Base-by-base conservation (phyloP, 208 protist species). In the Acanthamoeba divionensis region DNA sequence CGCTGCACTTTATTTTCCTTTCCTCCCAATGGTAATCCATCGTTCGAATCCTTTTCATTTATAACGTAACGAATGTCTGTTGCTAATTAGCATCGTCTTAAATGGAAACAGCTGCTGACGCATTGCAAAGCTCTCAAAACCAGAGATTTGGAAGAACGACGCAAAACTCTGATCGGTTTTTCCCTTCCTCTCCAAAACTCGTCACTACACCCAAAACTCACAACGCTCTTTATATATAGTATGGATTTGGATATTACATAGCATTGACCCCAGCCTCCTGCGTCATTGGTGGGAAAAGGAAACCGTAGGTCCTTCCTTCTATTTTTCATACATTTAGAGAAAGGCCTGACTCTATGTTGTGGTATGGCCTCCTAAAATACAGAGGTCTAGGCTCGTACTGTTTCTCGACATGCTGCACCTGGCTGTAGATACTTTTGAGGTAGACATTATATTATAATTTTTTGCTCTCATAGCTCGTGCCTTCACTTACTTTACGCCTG, bases 191-290 rank as follows among this genome's bases (percentile, higher is more conserved):
- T n/a, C n/a, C n/a, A n/a, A n/a, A n/a, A n/a, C n/a, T n/a, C n/a
- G n/a, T n/a, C n/a, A n/a, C n/a, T n/a, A n/a, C n/a, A n/a, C n/a
- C n/a, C n/a, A n/a, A n/a, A n/a, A n/a, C n/a, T n/a, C n/a, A n/a
- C n/a, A n/a, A n/a, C n/a, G n/a, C n/a, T n/a, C n/a, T n/a, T n/a
- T n/a, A n/a, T n/a, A n/a, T 0, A 18, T 83, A 4, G 45, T 38
- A 21, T 83, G 73, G 73, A 18, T 83, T 26, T 83, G 73, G 73
- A 26, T 83, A 52, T 36, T 83, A 18, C 33, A 83, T n/a, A n/a
- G 26, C 10, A 60, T 60, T 1, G 21, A 24, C 7, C 73, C 62
- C 12, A 33, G 26, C 47, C 26, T 47, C 26, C 41, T 62, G 13
- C 41, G 50, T 13, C 36, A 24, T 21, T 83, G 73, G 73, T 83